Evolutionary conservation across 768 basidiomycete genomes (phyloP).

Genomic region (Rhodotorula paludigena): DNA sequence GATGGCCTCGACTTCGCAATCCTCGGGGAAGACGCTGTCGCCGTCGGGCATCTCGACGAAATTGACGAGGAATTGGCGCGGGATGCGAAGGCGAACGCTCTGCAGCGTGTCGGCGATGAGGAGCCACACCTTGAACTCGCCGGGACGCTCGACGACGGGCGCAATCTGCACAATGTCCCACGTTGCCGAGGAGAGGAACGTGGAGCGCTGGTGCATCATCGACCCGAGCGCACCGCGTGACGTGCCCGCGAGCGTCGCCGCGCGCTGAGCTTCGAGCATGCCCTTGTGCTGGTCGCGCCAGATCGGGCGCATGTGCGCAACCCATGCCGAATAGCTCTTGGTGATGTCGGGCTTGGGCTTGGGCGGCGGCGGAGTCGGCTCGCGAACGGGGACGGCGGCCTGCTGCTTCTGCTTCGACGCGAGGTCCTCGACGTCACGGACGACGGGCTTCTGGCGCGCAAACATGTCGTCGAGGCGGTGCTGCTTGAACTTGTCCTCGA

Average conservation of each 20-base stretch:
- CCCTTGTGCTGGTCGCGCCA: conserved; percentile 65
- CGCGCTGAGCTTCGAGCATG: conserved; percentile 43
- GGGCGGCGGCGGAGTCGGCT: conserved; percentile 33
- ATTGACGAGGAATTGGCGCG: conserved; percentile 89
- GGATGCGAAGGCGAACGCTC: conserved; percentile 75
- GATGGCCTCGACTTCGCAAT: conserved; percentile 57
- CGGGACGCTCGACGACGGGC: conserved; percentile 50
- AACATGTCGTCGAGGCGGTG: conserved; percentile 98
- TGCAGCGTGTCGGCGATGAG: conserved; percentile 72
- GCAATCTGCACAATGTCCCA: conserved; percentile 91
- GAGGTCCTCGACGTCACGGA: conserved; percentile 43
- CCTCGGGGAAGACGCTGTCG: conserved; percentile 61
- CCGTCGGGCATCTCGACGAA: conserved; percentile 62
- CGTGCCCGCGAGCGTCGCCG: conserved; percentile 48
- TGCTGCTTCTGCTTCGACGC: no score
- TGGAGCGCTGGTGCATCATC: conserved; percentile 49
- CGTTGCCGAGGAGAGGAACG: conserved; percentile 56
- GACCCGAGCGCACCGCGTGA: conserved; percentile 50
- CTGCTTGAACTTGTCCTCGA: conserved; percentile 94
- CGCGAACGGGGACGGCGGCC: conserved; percentile 60
- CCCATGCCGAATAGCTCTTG: conserved; percentile 67
- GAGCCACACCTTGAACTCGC: conserved; percentile 84
- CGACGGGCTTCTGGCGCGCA: conserved; percentile 47
- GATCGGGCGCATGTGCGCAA: conserved; percentile 66
- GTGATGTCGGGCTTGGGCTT: conserved; percentile 59